phyloP scores from a whole-genome alignment of 2,329 filamentous ascomycete species.

The Cladosporium sp. region DNA sequence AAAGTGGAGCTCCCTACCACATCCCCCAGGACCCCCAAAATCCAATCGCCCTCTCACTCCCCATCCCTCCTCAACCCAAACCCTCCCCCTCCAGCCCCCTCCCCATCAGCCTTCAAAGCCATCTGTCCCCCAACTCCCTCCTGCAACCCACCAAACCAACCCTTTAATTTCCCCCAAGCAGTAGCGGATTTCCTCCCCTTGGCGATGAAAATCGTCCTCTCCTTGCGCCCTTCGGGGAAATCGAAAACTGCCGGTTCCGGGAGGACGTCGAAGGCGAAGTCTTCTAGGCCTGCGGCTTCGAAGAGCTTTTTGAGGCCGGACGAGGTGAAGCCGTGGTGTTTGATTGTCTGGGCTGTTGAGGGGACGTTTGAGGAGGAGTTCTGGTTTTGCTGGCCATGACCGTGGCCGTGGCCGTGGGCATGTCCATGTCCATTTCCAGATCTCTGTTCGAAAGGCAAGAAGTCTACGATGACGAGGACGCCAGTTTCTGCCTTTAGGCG shows the following conservation, averaged over 20 bases:
- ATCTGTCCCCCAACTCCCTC: slow-evolving; percentile 13
- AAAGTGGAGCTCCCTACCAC: too few species aligned
- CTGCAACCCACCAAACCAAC: slow-evolving; percentile 13
- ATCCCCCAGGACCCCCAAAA: too few species aligned
- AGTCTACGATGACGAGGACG: slow-evolving; percentile 28
- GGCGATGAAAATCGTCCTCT: slow-evolving; percentile 30
- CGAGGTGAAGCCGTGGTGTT: slow-evolving; percentile 29
- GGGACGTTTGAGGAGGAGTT: slow-evolving; percentile 21
- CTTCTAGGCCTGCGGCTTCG: slow-evolving; percentile 23
- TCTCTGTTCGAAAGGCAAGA: slow-evolving; percentile 21
- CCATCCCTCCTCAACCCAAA: slow-evolving; percentile 11
- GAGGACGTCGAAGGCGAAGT: slow-evolving; percentile 29
- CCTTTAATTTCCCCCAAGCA: slow-evolving; percentile 16
- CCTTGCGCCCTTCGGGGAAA: slow-evolving; percentile 21
- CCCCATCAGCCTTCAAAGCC: background rate
- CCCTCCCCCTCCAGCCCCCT: background rate
- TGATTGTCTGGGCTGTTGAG: slow-evolving; percentile 24
- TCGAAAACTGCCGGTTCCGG: slow-evolving; percentile 26
- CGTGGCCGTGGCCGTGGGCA: background rate
- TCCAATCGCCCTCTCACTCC: too few species aligned
- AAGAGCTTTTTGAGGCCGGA: slow-evolving; percentile 25
- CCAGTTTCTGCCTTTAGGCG: slow-evolving; percentile 26
- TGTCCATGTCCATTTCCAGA: background rate
- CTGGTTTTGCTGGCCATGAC: slow-evolving; percentile 12
- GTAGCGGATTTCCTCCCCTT: slow-evolving; percentile 24